Percentiles rank a stretch among this genome's conserved stretches.
These are phyloP conservation scores for Coleophoma cylindrospora DNA, from an alignment of 2,329 filamentous ascomycete genomes.

Conservation along the genomic window DNA sequence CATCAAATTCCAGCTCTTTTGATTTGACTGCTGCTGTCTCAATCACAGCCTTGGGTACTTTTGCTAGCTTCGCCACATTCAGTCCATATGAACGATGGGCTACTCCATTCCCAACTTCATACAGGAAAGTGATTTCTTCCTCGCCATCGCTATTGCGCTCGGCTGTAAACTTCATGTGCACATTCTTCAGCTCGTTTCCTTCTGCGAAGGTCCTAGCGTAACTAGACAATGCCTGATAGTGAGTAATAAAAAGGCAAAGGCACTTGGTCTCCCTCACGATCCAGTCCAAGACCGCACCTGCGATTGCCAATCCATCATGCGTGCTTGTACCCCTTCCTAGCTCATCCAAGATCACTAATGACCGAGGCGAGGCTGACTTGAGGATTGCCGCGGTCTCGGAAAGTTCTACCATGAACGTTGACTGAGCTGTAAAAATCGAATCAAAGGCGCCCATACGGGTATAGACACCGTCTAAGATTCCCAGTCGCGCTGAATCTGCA, in stretches of 20 bases:
- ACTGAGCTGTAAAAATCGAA: slow-evolving; percentile 92
- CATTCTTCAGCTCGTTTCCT: slow-evolving; percentile 66
- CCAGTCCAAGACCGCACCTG: slow-evolving; percentile 83
- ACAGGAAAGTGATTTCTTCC: slow-evolving; percentile 87
- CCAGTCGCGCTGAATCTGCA: slow-evolving; percentile 66
- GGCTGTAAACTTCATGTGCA: slow-evolving; percentile 84
- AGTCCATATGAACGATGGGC: slow-evolving; percentile 92
- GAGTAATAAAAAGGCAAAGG: slow-evolving; percentile 92
- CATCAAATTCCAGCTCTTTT: slow-evolving; percentile 69
- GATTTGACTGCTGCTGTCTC: slow-evolving; percentile 79
- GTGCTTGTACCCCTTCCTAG: slow-evolving; percentile 90
- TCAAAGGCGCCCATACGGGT: slow-evolving; percentile 94
- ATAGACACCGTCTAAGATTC: slow-evolving; percentile 85
- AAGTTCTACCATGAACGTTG: slow-evolving; percentile 97
- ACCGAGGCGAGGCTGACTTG: slow-evolving; percentile 78
- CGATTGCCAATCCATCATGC: slow-evolving; percentile 94
- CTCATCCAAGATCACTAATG: slow-evolving; percentile 89
- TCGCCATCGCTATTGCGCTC: slow-evolving; percentile 39
- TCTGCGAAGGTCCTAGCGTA: slow-evolving; percentile 64
- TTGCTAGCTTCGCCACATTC: slow-evolving; percentile 85
- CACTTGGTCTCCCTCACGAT: slow-evolving; percentile 70
- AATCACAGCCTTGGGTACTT: slow-evolving; percentile 70
- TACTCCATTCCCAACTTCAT: slow-evolving; percentile 85
- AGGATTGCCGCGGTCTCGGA: slow-evolving; percentile 89
- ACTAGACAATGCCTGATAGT: slow-evolving; percentile 80